phyloP scores from a whole-genome alignment of 306 rosid genomes.

The Pachyrhizus erosus region DNA sequence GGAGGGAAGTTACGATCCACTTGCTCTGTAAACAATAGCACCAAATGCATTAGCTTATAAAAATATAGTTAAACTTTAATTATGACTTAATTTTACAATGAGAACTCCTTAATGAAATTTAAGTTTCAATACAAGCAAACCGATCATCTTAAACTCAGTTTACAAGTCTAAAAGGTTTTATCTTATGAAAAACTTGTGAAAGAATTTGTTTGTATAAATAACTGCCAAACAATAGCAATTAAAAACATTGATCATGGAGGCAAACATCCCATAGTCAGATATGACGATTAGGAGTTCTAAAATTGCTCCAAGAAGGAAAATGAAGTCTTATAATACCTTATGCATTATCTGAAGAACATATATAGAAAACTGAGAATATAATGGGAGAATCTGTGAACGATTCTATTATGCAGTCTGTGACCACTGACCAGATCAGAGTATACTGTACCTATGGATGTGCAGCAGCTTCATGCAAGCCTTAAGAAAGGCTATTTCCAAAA shows the following conservation, averaged over 20 bases:
- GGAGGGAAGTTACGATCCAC: conserved; percentile 70
- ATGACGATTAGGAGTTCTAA: neutral
- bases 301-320: conserved; percentile 19
- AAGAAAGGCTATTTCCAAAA: neutral
- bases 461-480: neutral
- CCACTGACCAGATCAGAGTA: neutral
- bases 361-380: neutral
- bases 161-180: conserved; percentile 1
- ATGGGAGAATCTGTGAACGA: neutral
- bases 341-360: neutral
- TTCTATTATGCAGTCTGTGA: neutral
- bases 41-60: conserved; percentile 34
- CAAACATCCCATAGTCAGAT: neutral
- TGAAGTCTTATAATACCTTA: neutral
- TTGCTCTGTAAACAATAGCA: conserved; percentile 71
- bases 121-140: conserved; percentile 6
- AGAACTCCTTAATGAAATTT: neutral
- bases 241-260: neutral
- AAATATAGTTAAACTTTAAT: conserved; percentile 4
- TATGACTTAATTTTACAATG: conserved; percentile 11
- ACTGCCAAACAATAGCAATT: neutral
- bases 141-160: neutral
- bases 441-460: neutral
- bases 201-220: neutral
- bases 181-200: neutral